Conservation (phyloP, 202 grass and related monocot genomes). For the Zizania palustris region DNA sequence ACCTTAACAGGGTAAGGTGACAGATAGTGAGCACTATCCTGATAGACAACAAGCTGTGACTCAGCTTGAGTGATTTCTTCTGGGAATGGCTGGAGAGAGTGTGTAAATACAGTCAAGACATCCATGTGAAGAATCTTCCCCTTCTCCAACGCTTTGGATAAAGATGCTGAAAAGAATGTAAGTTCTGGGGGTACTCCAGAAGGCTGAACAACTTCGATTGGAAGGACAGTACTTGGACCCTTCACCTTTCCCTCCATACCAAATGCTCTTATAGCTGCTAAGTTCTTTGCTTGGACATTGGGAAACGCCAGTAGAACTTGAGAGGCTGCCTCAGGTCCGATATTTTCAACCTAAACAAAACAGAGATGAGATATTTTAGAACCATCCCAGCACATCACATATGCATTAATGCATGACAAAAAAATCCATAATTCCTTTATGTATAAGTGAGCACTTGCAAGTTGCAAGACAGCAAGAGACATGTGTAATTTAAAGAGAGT, state of each 20-base stretch:
- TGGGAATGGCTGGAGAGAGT: conserved; percentile 87
- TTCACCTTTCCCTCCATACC: conserved; percentile 70
- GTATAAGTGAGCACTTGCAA: neutral
- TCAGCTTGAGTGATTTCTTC: conserved; percentile 97
- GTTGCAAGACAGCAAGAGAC: neutral
- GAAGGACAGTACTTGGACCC: conserved; percentile 55
- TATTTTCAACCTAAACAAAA: conserved; percentile 76
- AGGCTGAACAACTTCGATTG: conserved; percentile 65
- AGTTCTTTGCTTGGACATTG: conserved; percentile 76
- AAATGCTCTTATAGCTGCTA: conserved; percentile 84
- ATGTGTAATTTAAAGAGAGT: neutral
- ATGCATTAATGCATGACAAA: neutral
- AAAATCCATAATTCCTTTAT: conserved; percentile 3
- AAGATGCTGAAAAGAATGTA: conserved; percentile 73
- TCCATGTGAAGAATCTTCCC: conserved; percentile 72
- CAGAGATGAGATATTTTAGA: no score
- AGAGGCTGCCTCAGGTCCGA: conserved; percentile 59
- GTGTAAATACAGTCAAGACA: conserved; percentile 69
- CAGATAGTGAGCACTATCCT: conserved; percentile 76
- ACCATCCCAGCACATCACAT: conserved; percentile 3
- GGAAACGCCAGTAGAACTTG: conserved; percentile 85
- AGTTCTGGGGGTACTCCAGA: conserved; percentile 68
- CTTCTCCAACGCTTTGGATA: conserved; percentile 75
- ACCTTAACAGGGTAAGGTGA: conserved; percentile 85
- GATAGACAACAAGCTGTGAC: conserved; percentile 88